phyloP scores from a whole-genome alignment of 805 yeast genomes.

The Diddensiella santjacobensis region DNA sequence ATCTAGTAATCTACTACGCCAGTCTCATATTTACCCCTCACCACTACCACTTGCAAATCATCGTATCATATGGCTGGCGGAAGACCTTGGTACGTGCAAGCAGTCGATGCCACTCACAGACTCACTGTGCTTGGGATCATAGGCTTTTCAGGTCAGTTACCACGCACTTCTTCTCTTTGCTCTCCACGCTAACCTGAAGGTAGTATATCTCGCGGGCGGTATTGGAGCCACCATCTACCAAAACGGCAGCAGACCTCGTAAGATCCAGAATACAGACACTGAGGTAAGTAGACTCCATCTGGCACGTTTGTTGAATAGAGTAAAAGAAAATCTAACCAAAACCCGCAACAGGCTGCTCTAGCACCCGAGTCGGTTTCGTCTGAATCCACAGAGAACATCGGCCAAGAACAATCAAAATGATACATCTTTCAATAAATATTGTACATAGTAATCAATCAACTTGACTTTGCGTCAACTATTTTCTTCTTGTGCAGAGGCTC shows the following conservation, averaged over 20 bases:
- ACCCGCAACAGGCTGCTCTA: too few relatives aligned
- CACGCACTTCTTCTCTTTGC: neutral
- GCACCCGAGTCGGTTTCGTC: too few relatives aligned
- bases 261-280: neutral
- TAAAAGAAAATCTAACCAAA: too few relatives aligned
- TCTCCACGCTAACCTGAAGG: neutral
- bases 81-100: constrained; percentile 71
- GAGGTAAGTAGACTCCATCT: neutral
- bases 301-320: too few relatives aligned
- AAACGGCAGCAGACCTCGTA: neutral
- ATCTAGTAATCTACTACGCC: too few relatives aligned
- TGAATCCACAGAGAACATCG: too few relatives aligned
- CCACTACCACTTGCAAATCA: too few relatives aligned
- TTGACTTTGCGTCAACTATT: neutral
- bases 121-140: constrained; percentile 62
- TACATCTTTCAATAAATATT: too few relatives aligned
- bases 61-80: constrained; percentile 14
- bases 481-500: neutral
- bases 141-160: constrained; percentile 44
- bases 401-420: too few relatives aligned
- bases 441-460: neutral
- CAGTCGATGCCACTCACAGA: constrained; percentile 69
- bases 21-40: too few relatives aligned
- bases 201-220: constrained; percentile 13
- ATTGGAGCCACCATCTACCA: constrained; percentile 5